phyloP scores from a whole-genome alignment of 1,139 yeast genomes.

The Geotrichum aggregatum region DNA sequence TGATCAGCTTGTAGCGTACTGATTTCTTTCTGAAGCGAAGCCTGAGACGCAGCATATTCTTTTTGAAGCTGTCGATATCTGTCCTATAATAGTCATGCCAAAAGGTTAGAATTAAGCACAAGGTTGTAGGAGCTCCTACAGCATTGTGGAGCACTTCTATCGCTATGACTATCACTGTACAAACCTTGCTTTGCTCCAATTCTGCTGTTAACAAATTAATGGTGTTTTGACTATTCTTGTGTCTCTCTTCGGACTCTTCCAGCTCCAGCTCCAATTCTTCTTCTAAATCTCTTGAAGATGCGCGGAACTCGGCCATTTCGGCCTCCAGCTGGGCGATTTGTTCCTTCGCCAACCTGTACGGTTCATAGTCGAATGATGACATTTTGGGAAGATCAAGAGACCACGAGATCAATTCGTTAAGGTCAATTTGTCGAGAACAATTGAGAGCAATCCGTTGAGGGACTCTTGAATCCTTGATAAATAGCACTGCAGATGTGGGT shows the following conservation, averaged over 20 bases:
- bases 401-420: not conserved
- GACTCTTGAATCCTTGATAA: no score
- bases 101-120: not conserved
- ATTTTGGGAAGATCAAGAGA: not conserved
- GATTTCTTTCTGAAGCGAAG: constrained; percentile 32
- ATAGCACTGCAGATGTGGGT: no score
- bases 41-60: constrained; percentile 32
- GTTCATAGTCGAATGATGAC: constrained; percentile 14
- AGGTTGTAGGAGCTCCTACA: no score
- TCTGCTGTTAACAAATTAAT: constrained; percentile 28
- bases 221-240: constrained; percentile 29
- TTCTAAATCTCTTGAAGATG: constrained; percentile 38
- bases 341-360: constrained; percentile 30
- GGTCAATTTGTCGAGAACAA: no score
- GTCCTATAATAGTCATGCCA: constrained; percentile 18
- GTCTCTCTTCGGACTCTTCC: constrained; percentile 35
- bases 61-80: constrained; percentile 31
- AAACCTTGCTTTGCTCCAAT: constrained; percentile 30
- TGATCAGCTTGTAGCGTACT: constrained; percentile 31
- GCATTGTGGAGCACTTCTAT: no score
- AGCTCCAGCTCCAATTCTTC: constrained; percentile 38
- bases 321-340: constrained; percentile 38
- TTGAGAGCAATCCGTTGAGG: no score
- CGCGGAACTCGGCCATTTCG: constrained; percentile 39
- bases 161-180: no score